phyloP scores from a whole-genome alignment of 1,284 basidiomycete species.

The Malassezia arunalokei region DNA sequence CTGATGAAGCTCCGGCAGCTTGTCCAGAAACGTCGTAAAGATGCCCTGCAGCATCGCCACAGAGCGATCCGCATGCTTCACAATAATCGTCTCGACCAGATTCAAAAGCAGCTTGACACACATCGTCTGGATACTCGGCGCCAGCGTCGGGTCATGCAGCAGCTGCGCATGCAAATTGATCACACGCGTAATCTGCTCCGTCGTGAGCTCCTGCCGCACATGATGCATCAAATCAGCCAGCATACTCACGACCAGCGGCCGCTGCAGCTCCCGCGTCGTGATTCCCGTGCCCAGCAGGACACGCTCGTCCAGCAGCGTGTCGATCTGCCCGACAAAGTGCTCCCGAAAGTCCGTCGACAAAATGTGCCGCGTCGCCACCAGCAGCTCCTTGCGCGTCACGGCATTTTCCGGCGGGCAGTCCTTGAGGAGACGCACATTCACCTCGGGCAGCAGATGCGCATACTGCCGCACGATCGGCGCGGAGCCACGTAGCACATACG shows the following conservation, averaged over 20 bases:
- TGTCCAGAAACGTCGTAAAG: constrained; percentile 73
- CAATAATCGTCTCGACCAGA: constrained; percentile 67
- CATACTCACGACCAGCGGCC: constrained; percentile 71
- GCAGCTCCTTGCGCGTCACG: constrained; percentile 64
- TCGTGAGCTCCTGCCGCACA: constrained; percentile 67
- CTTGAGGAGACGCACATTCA: constrained; percentile 73
- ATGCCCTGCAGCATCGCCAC: constrained; percentile 61
- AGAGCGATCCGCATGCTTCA: constrained; percentile 50
- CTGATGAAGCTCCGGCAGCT: constrained; percentile 64
- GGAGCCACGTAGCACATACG: constrained; percentile 70
- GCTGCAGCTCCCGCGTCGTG: constrained; percentile 63
- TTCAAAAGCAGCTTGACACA: constrained; percentile 88
- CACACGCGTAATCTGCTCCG: constrained; percentile 65
- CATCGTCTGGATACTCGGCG: constrained; percentile 72
- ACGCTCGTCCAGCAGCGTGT: constrained; percentile 79
- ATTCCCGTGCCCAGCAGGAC: constrained; percentile 76
- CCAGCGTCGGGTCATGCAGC: constrained; percentile 76
- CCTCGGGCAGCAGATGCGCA: constrained; percentile 67
- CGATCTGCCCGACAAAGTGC: constrained; percentile 70
- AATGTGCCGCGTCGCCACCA: constrained; percentile 84
- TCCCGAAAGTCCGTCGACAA: constrained; percentile 68
- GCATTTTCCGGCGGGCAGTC: constrained; percentile 83
- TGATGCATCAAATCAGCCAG: constrained; percentile 90
- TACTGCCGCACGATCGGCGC: constrained; percentile 63
- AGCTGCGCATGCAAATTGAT: constrained; percentile 76